Conservation (phyloP, 768 basidiomycete species). For the Butyriboletus loyo region DNA sequence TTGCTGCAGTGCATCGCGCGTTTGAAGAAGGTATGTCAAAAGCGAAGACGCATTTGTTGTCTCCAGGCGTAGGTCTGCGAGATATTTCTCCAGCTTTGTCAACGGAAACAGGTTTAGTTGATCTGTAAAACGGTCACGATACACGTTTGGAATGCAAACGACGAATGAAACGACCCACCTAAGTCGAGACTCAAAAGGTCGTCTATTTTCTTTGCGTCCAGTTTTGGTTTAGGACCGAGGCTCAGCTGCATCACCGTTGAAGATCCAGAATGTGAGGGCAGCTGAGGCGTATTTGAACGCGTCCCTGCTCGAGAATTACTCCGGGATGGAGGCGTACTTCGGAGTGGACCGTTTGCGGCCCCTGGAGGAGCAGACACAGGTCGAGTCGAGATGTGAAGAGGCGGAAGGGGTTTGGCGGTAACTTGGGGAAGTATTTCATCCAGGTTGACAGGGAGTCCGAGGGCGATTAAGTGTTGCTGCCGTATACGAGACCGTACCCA, state of each 20-base stretch:
- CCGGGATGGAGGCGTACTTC: conserved; percentile 31
- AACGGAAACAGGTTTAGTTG: conserved; percentile 70
- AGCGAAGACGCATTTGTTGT: conserved; percentile 74
- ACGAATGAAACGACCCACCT: conserved; percentile 44
- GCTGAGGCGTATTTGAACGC: conserved; percentile 42
- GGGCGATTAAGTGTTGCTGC: conserved; percentile 83
- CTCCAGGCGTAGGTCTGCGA: conserved; percentile 65
- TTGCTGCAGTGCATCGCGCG: conserved; percentile 77
- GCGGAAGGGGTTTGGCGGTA: conserved; percentile 65
- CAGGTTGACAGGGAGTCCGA: conserved; percentile 92
- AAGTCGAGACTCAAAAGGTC: conserved; percentile 62
- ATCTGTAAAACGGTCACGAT: conserved; percentile 42
- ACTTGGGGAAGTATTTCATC: conserved; percentile 83
- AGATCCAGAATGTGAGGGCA: conserved; percentile 33
- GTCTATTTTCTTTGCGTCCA: conserved; percentile 65
- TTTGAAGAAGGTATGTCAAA: conserved; percentile 79
- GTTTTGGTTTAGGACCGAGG: conserved; percentile 74
- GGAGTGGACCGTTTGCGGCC: conserved; percentile 39
- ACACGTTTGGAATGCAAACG: conserved; percentile 1
- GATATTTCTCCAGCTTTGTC: conserved; percentile 58
- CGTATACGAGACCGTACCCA: conserved; percentile 93
- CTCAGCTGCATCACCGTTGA: conserved; percentile 39
- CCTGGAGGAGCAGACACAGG: conserved; percentile 80
- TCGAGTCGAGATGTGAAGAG: conserved; percentile 78
- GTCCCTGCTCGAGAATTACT: conserved; percentile 54